Evolutionary conservation across 176 grass and related monocot genomes (phyloP).

Genomic region (Saccharum spontaneum): DNA sequence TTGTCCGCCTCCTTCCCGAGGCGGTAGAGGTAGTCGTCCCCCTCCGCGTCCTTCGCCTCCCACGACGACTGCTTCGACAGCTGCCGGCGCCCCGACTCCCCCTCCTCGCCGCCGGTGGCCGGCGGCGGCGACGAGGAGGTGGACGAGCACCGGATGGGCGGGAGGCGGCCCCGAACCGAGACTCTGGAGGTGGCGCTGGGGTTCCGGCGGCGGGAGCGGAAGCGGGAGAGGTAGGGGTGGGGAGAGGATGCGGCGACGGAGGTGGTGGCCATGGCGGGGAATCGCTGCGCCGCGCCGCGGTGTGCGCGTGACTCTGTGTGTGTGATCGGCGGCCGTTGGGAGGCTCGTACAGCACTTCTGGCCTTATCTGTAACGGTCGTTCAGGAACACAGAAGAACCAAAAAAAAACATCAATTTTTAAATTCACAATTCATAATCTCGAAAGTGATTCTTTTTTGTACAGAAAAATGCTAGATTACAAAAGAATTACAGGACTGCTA

Average conservation of each 20-base stretch:
- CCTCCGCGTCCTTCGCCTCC: slow-evolving; percentile 62
- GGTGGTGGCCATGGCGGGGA: slow-evolving; percentile 42
- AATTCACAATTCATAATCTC: background rate
- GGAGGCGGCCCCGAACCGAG: background rate
- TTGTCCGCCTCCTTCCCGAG: slow-evolving; percentile 92
- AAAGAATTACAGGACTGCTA: background rate
- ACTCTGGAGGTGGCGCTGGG: background rate
- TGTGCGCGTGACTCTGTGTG: background rate
- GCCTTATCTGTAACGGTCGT: slow-evolving; percentile 50
- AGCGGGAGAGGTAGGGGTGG: background rate
- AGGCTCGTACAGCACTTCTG: background rate
- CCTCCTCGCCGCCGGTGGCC: slow-evolving; percentile 30
- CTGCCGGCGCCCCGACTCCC: background rate
- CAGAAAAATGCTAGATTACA: background rate
- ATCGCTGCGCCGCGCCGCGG: background rate
- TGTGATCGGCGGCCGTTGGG: slow-evolving; percentile 33
- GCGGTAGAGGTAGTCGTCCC: slow-evolving; percentile 86
- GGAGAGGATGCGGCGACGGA: slow-evolving; percentile 33
- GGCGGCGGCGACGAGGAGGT: slow-evolving; percentile 22
- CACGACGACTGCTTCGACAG: slow-evolving; percentile 78
- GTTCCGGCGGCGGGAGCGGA: background rate
- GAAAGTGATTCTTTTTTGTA: background rate
- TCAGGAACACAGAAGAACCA: background rate
- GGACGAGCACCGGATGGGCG: slow-evolving; percentile 25
- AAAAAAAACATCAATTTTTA: background rate